A percentile compares a stretch with the other conserved stretches of the same genome.
These are phyloP conservation scores for Blastocystis sp. DNA, from an alignment of 352 stramenopile genomes.

Conservation along the genomic window DNA sequence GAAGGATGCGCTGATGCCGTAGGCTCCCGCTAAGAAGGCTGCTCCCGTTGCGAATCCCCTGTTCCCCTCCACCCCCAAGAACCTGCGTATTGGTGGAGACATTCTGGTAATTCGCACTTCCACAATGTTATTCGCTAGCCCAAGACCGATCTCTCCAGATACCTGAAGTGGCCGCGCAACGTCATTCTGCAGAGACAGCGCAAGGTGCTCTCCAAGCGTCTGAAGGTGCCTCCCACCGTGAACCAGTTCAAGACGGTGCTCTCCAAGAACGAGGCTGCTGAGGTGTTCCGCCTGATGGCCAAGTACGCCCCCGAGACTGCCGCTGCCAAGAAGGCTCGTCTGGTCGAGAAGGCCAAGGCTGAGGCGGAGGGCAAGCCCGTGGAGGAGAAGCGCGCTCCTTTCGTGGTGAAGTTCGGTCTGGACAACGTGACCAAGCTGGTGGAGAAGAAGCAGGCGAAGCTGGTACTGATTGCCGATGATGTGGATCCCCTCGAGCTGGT, in stretches of 20 bases:
- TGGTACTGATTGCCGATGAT: slow-evolving; percentile 77
- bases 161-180: slow-evolving; percentile 97
- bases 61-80: slow-evolving; percentile 48
- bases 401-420: slow-evolving; percentile 94
- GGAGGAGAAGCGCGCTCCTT: slow-evolving; percentile 75
- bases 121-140: neutral
- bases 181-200: slow-evolving; percentile 96
- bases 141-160: slow-evolving; percentile 89
- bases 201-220: slow-evolving; percentile 93
- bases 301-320: slow-evolving; percentile 92
- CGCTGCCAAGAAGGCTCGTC: slow-evolving; percentile 79
- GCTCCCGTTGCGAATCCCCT: slow-evolving; percentile 48
- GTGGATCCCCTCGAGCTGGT: slow-evolving; percentile 91
- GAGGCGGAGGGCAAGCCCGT: slow-evolving; percentile 80
- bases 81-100: slow-evolving; percentile 43
- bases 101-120: slow-evolving; percentile 9
- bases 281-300: slow-evolving; percentile 95
- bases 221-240: slow-evolving; percentile 96
- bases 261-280: slow-evolving; percentile 90
- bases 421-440: slow-evolving; percentile 81
- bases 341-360: slow-evolving; percentile 90
- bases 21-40: slow-evolving; percentile 60
- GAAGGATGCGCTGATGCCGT: neutral
- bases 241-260: slow-evolving; percentile 98
- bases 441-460: too few relatives aligned